Base-by-base conservation (phyloP, 345 rosid genomes). In the Pugionium dolabratum region DNA sequence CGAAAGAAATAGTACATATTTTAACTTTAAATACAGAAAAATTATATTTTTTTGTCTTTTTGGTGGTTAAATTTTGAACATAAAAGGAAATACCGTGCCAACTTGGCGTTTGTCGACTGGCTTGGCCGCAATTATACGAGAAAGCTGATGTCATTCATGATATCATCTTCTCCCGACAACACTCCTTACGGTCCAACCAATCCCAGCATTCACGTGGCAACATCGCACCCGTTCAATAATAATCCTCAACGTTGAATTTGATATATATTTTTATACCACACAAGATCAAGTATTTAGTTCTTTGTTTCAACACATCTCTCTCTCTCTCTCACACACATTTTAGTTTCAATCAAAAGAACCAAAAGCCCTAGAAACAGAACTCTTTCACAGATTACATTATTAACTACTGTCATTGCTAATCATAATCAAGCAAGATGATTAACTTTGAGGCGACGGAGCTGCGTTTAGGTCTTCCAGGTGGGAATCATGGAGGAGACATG, bases 361-460 rank as follows among this genome's bases (percentile, higher is more conserved):
- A 25, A 62, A 49, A 36, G 36, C 9, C 54, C 41, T 45, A 48
- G 46, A 37, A 25, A 33, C 53, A 32, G 4, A 34, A 32, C 50
- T 67, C 33, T 28, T 67, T 67, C 10, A 32, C 5, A 6, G 48
- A 40, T 68, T 6, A 25, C 30, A 27, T 69, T 11, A 4, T 10
- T 4, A 6, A 11, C 10, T 28, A 4, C 10, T 42, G 25, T 4
- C 8, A 28, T 10, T 43, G 54, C 3, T 45, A 40, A 48, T 59
- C 62, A 32, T 56, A 59, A 18, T 40, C 6, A 33, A 25, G 31
- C 18, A 55, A 56, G 26, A 85, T 77, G 78, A 93, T 93, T 50
- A 82, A 93, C 57, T 93, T 90, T 25, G 97, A 86, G 64, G 96
- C 85, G 75, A 93, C 98, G 42, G 98, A 93, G 79, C 70, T 93